These are phyloP conservation scores for Rehmannia glutinosa DNA, from an alignment of 257 asterid genomes.

Conservation along the genomic window DNA sequence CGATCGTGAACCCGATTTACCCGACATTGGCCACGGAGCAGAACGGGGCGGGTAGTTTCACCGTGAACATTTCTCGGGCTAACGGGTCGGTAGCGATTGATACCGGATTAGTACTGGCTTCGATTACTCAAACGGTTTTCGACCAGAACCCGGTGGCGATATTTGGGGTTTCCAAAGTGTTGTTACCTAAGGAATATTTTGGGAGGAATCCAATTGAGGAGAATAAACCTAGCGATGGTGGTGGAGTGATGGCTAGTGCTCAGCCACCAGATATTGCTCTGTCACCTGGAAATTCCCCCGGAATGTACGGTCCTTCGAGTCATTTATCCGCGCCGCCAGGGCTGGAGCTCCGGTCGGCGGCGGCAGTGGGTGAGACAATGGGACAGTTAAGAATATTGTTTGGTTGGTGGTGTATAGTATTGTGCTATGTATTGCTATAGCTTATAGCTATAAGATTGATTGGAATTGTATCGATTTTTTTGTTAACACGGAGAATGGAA, in stretches of 20 bases:
- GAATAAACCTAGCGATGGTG: constrained; percentile 30
- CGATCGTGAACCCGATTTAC: constrained; percentile 77
- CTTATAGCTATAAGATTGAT: constrained; percentile 25
- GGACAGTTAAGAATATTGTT: constrained; percentile 20
- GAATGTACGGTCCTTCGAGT: constrained; percentile 34
- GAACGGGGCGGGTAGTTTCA: constrained; percentile 76
- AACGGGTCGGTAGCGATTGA: constrained; percentile 76
- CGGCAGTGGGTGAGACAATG: constrained; percentile 17
- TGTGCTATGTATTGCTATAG: constrained; percentile 28
- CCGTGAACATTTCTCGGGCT: constrained; percentile 62
- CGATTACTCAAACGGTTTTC: constrained; percentile 79
- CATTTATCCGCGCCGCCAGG: constrained; percentile 62
- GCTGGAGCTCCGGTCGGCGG: constrained; percentile 33
- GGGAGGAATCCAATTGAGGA: constrained; percentile 52
- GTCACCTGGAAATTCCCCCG: constrained; percentile 47
- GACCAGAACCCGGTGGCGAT: constrained; percentile 93
- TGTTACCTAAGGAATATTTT: constrained; percentile 70
- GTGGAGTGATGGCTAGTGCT: constrained; percentile 36
- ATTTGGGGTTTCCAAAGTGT: constrained; percentile 71
- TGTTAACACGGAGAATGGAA: constrained; percentile 26
- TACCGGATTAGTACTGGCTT: constrained; percentile 68
- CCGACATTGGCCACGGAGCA: constrained; percentile 87
- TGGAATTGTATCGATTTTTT: constrained; percentile 22
- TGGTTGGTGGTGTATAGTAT: constrained; percentile 50
- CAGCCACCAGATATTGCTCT: constrained; percentile 54